A percentile compares a stretch with the other conserved stretches of the same genome.
Conservation (phyloP, 2,329 filamentous ascomycete species). For the Pyrenochaeta sp. region DNA sequence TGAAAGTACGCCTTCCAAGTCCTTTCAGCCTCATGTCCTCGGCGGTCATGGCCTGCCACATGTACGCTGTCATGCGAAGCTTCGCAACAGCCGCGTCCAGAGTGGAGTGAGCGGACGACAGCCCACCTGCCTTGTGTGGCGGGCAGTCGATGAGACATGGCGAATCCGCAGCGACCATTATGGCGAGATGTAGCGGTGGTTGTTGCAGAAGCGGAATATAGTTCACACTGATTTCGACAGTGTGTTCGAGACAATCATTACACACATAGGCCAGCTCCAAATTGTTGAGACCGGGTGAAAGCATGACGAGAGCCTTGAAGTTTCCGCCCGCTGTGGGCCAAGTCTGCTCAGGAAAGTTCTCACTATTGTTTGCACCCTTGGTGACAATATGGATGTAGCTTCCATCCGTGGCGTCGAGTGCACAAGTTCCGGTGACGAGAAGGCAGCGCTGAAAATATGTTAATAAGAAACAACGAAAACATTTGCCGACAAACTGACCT, state of each 20-base stretch:
- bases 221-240: conserved; percentile 23
- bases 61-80: conserved; percentile 45
- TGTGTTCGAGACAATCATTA: conserved; percentile 21
- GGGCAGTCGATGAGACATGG: conserved; percentile 43
- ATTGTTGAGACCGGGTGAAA: conserved; percentile 35
- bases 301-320: conserved; percentile 44
- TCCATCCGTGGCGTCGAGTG: conserved; percentile 17
- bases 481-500: conserved; percentile 7
- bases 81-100: conserved; percentile 43
- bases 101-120: conserved; percentile 35
- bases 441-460: conserved; percentile 33
- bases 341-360: conserved; percentile 34
- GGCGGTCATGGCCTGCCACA: conserved; percentile 48
- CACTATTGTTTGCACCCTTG: conserved; percentile 20
- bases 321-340: conserved; percentile 47
- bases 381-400: conserved; percentile 33
- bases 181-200: conserved; percentile 44
- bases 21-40: conserved; percentile 39
- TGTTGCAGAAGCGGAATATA: conserved; percentile 42
- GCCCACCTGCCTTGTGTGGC: conserved; percentile 30
- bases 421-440: conserved; percentile 37
- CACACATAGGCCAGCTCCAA: conserved; percentile 31
- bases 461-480: background rate
- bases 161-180: conserved; percentile 45
- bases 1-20: conserved; percentile 36